phyloP scores from a whole-genome alignment of 2,329 filamentous ascomycete genomes.

The Cladosporium sp. region DNA sequence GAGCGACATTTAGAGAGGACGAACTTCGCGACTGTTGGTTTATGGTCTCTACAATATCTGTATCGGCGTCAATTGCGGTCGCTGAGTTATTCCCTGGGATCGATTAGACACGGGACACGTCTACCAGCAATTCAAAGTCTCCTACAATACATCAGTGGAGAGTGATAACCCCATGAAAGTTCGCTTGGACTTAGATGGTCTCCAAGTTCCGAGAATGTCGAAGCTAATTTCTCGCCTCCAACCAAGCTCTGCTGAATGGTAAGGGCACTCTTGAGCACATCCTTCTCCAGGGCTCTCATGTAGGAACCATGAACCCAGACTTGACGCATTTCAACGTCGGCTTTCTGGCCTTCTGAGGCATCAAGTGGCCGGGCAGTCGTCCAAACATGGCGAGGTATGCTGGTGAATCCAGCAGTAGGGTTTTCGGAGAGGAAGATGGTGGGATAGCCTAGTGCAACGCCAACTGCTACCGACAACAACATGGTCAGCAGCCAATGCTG shows the following conservation, averaged over 20 bases:
- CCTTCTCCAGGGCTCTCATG: constrained; percentile 67
- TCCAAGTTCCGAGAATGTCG: constrained; percentile 18
- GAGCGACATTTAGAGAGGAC: constrained; percentile 67
- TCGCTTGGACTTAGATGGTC: constrained; percentile 29
- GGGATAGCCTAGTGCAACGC: constrained; percentile 67
- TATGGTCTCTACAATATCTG: constrained; percentile 64
- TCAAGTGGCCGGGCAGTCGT: constrained; percentile 42
- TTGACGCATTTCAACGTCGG: constrained; percentile 77
- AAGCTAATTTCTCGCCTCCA: constrained; percentile 38
- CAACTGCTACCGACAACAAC: constrained; percentile 67
- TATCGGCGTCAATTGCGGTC: constrained; percentile 56
- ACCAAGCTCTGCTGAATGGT: constrained; percentile 67
- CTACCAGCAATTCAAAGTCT: background rate
- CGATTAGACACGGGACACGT: background rate
- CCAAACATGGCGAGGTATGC: constrained; percentile 76
- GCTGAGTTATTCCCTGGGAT: constrained; percentile 53
- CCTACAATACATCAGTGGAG: constrained; percentile 71
- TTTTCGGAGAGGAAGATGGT: constrained; percentile 70
- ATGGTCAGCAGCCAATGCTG: constrained; percentile 72
- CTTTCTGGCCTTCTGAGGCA: constrained; percentile 39
- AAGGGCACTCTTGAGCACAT: constrained; percentile 63
- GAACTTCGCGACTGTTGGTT: constrained; percentile 59
- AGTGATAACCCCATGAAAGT: constrained; percentile 71
- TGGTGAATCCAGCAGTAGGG: constrained; percentile 66
- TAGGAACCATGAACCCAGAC: constrained; percentile 79